Base-by-base conservation (phyloP, 495 filamentous ascomycete species). In the Penicillium coprophilum region DNA sequence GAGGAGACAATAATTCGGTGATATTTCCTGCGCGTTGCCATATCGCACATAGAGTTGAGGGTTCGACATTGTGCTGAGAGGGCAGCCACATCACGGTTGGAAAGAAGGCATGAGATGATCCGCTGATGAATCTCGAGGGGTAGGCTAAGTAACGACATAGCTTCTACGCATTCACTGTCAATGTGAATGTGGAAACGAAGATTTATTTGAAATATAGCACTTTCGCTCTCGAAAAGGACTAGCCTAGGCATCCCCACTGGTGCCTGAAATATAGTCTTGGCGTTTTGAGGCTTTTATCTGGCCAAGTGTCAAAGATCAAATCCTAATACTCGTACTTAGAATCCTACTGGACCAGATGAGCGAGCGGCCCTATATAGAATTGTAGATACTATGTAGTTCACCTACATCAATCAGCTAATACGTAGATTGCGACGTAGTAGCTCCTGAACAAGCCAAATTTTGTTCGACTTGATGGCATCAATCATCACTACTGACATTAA, bases 271-370 rank as follows among this genome's bases (percentile, higher is more conserved):
- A 15, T 9, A 4, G 0, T 23, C 40, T 45, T 45, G 40, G 50
- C 80, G 27, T 39, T 20, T 87, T 64, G 88, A 82, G 30, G 31
- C 13, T 24, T 30, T 46, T 19, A 24, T 9, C 6, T n/a, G 11
- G 32, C n/a, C n/a, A n/a, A n/a, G n/a, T n/a, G n/a, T n/a, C n/a
- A n/a, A n/a, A n/a, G n/a, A n/a, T n/a, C n/a, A n/a, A n/a, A n/a
- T n/a, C n/a, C n/a, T n/a, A n/a, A n/a, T n/a, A n/a, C n/a, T n/a
- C n/a, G n/a, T n/a, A n/a, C n/a, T n/a, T n/a, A n/a, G n/a, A n/a
- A n/a, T n/a, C n/a, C n/a, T n/a, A n/a, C n/a, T n/a, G n/a, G n/a
- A n/a, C n/a, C n/a, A n/a, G n/a, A n/a, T n/a, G n/a, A n/a, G n/a
- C n/a, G n/a, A n/a, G n/a, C n/a, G n/a, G n/a, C n/a, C n/a, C n/a